phyloP scores from a whole-genome alignment of 345 rosid genomes.

The Syzygium grande region DNA sequence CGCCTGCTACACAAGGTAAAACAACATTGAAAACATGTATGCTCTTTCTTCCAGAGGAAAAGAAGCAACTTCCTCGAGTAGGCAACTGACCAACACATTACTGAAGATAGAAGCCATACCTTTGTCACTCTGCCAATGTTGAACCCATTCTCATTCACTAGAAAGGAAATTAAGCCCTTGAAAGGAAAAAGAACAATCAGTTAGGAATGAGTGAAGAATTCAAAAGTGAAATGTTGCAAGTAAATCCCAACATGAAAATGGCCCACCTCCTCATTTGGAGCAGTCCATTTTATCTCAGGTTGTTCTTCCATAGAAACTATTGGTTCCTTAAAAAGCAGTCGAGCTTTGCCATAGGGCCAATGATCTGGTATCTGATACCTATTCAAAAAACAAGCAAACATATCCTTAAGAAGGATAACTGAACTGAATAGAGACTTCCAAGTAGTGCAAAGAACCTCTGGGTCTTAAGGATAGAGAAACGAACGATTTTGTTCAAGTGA shows the following conservation, averaged over 20 bases:
- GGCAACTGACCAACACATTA: background rate
- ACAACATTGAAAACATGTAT: background rate
- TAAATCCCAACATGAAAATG: background rate
- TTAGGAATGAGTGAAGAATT: background rate
- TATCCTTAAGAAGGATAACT: background rate
- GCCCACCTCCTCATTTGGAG: constrained; percentile 77
- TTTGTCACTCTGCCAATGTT: constrained; percentile 72
- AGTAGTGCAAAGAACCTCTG: background rate
- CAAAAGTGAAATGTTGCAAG: background rate
- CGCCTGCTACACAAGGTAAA: constrained; percentile 33
- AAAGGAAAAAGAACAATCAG: background rate
- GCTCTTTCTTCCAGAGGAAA: background rate
- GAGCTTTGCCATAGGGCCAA: constrained; percentile 86
- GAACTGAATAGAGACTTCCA: background rate
- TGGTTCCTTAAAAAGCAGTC: constrained; percentile 71
- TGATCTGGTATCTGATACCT: constrained; percentile 78
- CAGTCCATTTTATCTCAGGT: constrained; percentile 67
- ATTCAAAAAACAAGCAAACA: background rate
- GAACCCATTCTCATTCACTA: constrained; percentile 94
- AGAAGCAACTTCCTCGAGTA: background rate
- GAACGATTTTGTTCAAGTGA: background rate
- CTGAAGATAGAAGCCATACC: constrained; percentile 21
- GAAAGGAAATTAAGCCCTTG: constrained; percentile 24
- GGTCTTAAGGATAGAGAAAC: background rate
- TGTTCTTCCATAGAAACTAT: constrained; percentile 47